Evolutionary conservation across 2,329 filamentous ascomycete species (phyloP), one percentile per base, ranked within the genome.

Genomic region (Penicillium verrucosum): DNA sequence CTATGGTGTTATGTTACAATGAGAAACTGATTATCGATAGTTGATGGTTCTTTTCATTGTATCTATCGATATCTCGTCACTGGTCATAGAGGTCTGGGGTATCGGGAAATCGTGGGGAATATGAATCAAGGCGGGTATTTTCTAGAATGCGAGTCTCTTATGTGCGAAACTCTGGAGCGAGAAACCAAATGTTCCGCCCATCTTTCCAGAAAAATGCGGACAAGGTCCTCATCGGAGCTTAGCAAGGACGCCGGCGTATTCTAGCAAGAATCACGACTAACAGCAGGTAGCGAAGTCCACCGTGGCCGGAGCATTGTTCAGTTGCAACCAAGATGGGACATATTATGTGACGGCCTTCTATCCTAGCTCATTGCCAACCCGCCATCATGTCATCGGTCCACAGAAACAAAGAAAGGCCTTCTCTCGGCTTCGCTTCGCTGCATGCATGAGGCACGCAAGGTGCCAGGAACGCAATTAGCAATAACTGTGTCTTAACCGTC

Each of bases 401-500:
- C 9, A 14, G 21, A 14, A 29, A 12, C 5, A 5, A 30, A 41
- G 27, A 5, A 23, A 21, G 14, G 18, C 14, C 12, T 18, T 43
- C 6, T 30, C 18, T 30, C 3, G 7, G 37, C 37, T 11, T 12
- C 21, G 4, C 16, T 34, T 32, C 29, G 10, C 18, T 32, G 27
- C 29, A 34, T 43, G 18, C 29, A 34, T 43, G 18, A 25, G 38
- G 18, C 48, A 43, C 18, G 5, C 14, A 18, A 42, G 27, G 48
- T 43, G 18, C 36, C 12, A 23, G 21, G 36, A 32, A 27, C 12
- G 8, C 18, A 49, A 40, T n/a, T 14, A 29, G 14, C 7, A 40
- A 34, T 5, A 43, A 7, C 8, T 1, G 29, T 16, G 10, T 23
- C 21, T 61, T 65, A 75, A 49, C 72, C 70, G 21, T 76, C 73